A percentile compares a stretch with the other conserved stretches of the same genome.
Evolutionary conservation across 2,329 filamentous ascomycete species (phyloP).

Genomic region (Fusarium palustre): DNA sequence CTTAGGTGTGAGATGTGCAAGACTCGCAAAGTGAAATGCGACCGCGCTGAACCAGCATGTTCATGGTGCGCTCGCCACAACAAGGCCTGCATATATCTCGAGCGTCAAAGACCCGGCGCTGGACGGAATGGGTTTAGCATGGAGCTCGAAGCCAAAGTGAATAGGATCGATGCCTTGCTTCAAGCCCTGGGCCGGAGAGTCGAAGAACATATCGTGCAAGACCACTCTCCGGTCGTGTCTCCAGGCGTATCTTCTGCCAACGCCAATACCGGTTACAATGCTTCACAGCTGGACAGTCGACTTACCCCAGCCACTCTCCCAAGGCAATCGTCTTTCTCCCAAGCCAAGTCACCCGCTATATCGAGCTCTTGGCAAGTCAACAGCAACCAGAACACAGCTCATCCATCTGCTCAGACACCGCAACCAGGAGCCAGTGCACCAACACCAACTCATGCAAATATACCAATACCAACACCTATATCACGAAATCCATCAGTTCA

Average conservation of each 20-base stretch:
- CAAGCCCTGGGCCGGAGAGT: conserved; percentile 57
- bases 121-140: conserved; percentile 71
- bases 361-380: conserved; percentile 50
- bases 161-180: conserved; percentile 62
- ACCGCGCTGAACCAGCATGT: conserved; percentile 70
- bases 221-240: conserved; percentile 41
- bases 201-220: conserved; percentile 56
- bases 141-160: conserved; percentile 68
- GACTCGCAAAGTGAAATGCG: conserved; percentile 60
- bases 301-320: conserved; percentile 40
- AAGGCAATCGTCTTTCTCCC: conserved; percentile 37
- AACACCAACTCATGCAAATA: conserved; percentile 4
- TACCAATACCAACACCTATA: conserved; percentile 1
- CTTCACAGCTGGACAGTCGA: conserved; percentile 47
- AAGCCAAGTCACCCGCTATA: conserved; percentile 56
- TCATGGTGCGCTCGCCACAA: conserved; percentile 78
- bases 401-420: conserved; percentile 5
- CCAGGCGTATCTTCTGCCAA: conserved; percentile 50
- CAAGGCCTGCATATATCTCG: conserved; percentile 75
- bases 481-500: conserved; percentile 48
- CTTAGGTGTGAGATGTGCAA: conserved; percentile 59
- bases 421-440: conserved; percentile 3
- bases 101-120: conserved; percentile 76
- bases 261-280: conserved; percentile 50
- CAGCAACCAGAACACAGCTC: conserved; percentile 46